phyloP scores from a whole-genome alignment of 1,284 basidiomycete genomes.

The Boletus semigastroideus region DNA sequence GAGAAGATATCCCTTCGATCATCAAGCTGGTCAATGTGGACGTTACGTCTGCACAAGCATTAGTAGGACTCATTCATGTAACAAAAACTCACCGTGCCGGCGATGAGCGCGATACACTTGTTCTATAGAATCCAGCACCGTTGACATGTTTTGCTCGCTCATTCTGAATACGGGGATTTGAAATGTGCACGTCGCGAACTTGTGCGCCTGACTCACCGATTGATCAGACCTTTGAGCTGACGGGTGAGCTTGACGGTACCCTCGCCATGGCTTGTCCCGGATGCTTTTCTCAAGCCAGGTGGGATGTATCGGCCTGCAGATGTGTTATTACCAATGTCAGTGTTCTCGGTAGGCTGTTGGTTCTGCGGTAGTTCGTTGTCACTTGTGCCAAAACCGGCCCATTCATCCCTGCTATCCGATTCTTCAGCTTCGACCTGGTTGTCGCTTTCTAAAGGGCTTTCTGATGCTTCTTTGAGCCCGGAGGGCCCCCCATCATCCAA shows the following conservation, averaged over 20 bases:
- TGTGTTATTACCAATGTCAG: neutral
- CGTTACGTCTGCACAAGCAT: slow-evolving; percentile 66
- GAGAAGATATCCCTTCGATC: slow-evolving; percentile 80
- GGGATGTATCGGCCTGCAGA: slow-evolving; percentile 55
- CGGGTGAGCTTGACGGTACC: slow-evolving; percentile 66
- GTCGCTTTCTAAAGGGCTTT: slow-evolving; percentile 14
- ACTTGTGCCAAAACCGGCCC: slow-evolving; percentile 24
- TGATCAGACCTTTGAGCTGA: slow-evolving; percentile 86
- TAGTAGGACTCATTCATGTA: neutral
- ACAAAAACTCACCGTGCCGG: slow-evolving; percentile 67
- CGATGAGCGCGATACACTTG: slow-evolving; percentile 76
- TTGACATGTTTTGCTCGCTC: slow-evolving; percentile 88
- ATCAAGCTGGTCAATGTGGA: slow-evolving; percentile 78
- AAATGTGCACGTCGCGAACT: neutral
- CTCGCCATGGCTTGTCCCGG: slow-evolving; percentile 40
- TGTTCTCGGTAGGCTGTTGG: slow-evolving; percentile 13
- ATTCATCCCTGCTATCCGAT: slow-evolving; percentile 13
- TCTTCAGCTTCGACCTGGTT: slow-evolving; percentile 8
- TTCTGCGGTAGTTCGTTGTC: slow-evolving; percentile 15
- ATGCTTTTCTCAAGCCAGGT: slow-evolving; percentile 57
- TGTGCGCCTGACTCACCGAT: slow-evolving; percentile 55
- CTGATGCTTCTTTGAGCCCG: slow-evolving; percentile 29
- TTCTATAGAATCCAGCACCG: slow-evolving; percentile 79
- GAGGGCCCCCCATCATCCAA: slow-evolving; percentile 25
- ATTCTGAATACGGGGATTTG: slow-evolving; percentile 47